Evolutionary conservation across 2,329 filamentous ascomycete genomes (phyloP).

Genomic region (Colletotrichum musicola): DNA sequence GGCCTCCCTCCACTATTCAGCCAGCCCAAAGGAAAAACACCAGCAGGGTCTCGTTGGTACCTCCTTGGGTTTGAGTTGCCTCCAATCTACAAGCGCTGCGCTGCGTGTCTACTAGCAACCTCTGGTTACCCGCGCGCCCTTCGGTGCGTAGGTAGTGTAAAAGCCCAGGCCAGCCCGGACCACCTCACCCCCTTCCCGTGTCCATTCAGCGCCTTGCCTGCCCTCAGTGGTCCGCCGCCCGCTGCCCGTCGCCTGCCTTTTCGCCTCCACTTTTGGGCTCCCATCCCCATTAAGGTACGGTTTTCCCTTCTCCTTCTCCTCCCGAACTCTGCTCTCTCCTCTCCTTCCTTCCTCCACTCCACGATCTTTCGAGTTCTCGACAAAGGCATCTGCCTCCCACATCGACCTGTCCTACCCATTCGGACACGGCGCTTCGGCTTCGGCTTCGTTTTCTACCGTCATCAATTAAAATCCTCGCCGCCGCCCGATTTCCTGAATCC

Average conservation of each 20-base stretch:
- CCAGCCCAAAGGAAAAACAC: not conserved
- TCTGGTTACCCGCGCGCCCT: not conserved
- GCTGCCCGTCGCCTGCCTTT: slow-evolving; percentile 28
- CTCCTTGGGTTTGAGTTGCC: not conserved
- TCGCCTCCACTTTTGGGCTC: slow-evolving; percentile 40
- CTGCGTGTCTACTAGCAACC: not conserved
- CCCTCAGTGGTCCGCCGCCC: slow-evolving; percentile 35
- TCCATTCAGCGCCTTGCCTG: slow-evolving; percentile 13
- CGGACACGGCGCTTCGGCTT: slow-evolving; percentile 37
- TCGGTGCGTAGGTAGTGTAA: not conserved
- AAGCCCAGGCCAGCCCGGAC: slow-evolving; percentile 27
- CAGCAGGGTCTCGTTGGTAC: not conserved
- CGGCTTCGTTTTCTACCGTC: slow-evolving; percentile 9
- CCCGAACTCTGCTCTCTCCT: slow-evolving; percentile 13
- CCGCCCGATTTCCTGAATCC: not conserved
- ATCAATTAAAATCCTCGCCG: slow-evolving; percentile 18
- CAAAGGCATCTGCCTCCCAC: slow-evolving; percentile 29
- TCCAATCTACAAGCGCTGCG: not conserved
- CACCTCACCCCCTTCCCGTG: slow-evolving; percentile 20
- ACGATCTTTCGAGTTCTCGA: slow-evolving; percentile 37
- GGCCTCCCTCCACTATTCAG: not conserved
- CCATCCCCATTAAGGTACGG: slow-evolving; percentile 38
- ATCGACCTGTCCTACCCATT: slow-evolving; percentile 35
- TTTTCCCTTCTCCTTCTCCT: slow-evolving; percentile 30
- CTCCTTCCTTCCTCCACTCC: slow-evolving; percentile 35